These are phyloP conservation scores for Rubia peregrina DNA, from an alignment of 305 asterid genomes.

Conservation along the genomic window DNA sequence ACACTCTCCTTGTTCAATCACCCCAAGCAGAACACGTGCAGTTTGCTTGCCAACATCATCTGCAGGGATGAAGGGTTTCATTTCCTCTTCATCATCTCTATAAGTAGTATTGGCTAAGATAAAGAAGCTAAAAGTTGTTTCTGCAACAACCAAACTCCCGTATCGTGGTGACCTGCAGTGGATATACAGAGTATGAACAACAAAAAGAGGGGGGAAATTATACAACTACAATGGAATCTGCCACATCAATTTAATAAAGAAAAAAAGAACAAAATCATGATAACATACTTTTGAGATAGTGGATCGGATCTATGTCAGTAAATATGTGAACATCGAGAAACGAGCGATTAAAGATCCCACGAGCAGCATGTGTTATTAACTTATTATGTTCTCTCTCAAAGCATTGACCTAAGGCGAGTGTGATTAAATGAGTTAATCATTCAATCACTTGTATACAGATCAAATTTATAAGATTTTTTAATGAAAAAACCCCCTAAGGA, in stretches of 20 bases:
- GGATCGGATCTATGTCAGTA: slow-evolving; percentile 77
- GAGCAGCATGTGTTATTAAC: slow-evolving; percentile 76
- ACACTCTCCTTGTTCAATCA: slow-evolving; percentile 89
- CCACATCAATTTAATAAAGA: neutral
- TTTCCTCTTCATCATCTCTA: slow-evolving; percentile 40
- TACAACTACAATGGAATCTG: neutral
- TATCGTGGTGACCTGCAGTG: slow-evolving; percentile 74
- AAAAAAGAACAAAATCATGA: neutral
- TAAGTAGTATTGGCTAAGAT: slow-evolving; percentile 66
- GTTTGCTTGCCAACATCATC: slow-evolving; percentile 60
- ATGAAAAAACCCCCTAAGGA: too few relatives aligned
- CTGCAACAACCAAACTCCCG: slow-evolving; percentile 77
- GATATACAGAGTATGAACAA: slow-evolving; percentile 7
- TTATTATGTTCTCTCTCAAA: too few relatives aligned
- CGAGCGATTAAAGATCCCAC: slow-evolving; percentile 67
- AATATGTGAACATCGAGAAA: slow-evolving; percentile 75
- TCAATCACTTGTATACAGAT: too few relatives aligned
- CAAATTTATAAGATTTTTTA: too few relatives aligned
- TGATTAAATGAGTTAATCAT: too few relatives aligned
- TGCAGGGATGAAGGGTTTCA: too few relatives aligned
- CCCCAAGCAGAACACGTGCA: slow-evolving; percentile 52
- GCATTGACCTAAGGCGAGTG: too few relatives aligned
- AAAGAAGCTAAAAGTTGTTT: slow-evolving; percentile 75
- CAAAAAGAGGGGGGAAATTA: too few relatives aligned
- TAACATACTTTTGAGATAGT: slow-evolving; percentile 71